A percentile compares a stretch with the other conserved stretches of the same genome.
Evolutionary conservation across 305 asterid genomes (phyloP).

Genomic region (Fraxinus baroniana): DNA sequence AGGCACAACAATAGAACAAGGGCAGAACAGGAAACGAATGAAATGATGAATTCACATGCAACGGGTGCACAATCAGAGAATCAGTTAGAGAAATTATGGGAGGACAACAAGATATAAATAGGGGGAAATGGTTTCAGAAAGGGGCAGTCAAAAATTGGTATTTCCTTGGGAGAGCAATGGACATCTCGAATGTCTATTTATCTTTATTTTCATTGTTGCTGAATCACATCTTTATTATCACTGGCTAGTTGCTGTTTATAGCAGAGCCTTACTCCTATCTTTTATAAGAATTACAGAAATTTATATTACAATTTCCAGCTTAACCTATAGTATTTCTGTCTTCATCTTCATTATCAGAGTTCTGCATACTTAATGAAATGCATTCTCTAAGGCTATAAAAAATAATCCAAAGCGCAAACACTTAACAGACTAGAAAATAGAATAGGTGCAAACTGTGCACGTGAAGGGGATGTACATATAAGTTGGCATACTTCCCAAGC

Average conservation of each 20-base stretch:
- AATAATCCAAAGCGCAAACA: background rate
- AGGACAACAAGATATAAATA: too few relatives aligned
- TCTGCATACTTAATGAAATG: background rate
- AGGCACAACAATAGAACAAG: too few relatives aligned
- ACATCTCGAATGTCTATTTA: background rate
- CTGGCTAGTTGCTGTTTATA: background rate
- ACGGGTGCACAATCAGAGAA: too few relatives aligned
- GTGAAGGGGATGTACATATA: background rate
- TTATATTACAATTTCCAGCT: background rate
- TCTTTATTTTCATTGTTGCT: background rate
- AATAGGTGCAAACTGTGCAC: background rate
- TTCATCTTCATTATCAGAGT: background rate
- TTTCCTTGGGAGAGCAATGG: background rate
- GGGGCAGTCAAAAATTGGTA: background rate
- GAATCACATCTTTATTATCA: background rate
- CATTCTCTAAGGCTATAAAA: background rate
- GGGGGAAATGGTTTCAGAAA: too few relatives aligned
- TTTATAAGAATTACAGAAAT: background rate
- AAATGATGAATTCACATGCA: too few relatives aligned
- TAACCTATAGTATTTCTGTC: background rate
- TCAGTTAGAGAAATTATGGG: too few relatives aligned
- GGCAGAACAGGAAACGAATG: too few relatives aligned
- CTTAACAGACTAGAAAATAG: background rate
- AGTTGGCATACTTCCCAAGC: background rate
- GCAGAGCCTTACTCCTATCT: background rate